These are phyloP conservation scores for Coemansia sp. DNA, from an alignment of 192 early-diverging fungal species.

Conservation along the genomic window DNA sequence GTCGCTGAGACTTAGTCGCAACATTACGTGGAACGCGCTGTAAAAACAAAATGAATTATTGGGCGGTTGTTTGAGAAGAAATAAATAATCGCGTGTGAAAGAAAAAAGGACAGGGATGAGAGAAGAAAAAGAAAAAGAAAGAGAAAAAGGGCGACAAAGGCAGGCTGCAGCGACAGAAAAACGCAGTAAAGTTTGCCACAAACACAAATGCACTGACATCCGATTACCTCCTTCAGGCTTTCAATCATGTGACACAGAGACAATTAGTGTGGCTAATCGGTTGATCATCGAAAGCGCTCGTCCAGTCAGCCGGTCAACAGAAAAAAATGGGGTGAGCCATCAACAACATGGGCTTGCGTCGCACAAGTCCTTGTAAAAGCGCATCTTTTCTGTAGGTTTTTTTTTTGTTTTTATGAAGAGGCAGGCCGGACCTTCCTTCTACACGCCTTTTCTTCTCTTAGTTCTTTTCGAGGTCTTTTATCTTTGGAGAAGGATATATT, in stretches of 20 bases:
- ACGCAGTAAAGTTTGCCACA: neutral
- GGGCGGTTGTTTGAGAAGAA: neutral
- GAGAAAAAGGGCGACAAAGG: neutral
- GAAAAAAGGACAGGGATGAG: no score
- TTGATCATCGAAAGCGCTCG: neutral
- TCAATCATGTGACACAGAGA: neutral
- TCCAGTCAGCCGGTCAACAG: neutral
- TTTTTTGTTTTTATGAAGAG: no score
- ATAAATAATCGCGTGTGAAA: neutral
- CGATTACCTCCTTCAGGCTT: neutral
- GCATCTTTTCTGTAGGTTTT: neutral
- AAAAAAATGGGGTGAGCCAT: neutral
- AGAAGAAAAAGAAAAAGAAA: neutral
- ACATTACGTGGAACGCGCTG: slow-evolving; percentile 6
- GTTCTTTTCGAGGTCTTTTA: neutral
- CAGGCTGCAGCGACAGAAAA: neutral
- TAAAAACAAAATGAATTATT: neutral
- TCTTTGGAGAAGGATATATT: neutral
- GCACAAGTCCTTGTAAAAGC: neutral
- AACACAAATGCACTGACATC: neutral
- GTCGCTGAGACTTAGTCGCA: slow-evolving; percentile 21
- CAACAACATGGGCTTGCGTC: neutral
- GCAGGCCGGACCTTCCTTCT: no score
- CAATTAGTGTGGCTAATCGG: neutral
- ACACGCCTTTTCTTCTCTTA: neutral